phyloP scores from a whole-genome alignment of 106 monocot species.

The Alisma plantagoaquatica region DNA sequence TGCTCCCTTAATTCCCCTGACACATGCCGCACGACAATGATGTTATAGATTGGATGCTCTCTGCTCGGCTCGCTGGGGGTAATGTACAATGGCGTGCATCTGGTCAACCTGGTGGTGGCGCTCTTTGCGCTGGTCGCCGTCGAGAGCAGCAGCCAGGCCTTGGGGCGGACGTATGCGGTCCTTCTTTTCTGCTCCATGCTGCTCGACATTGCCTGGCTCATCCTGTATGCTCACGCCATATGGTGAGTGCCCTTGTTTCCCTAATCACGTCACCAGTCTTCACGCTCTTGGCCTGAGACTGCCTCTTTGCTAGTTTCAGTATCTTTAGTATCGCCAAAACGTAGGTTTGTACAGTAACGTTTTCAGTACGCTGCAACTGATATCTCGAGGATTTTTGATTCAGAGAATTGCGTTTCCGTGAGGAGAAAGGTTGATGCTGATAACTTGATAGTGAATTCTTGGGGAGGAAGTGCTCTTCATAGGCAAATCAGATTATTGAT shows the following conservation, averaged over 20 bases:
- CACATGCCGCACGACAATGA: neutral
- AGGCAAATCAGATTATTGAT: too few species aligned
- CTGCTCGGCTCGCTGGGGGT: slow-evolving; percentile 80
- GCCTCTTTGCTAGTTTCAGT: neutral
- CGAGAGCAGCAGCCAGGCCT: slow-evolving; percentile 76
- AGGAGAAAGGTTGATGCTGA: neutral
- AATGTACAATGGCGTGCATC: slow-evolving; percentile 61
- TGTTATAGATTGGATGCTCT: slow-evolving; percentile 67
- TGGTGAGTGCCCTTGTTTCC: slow-evolving; percentile 36
- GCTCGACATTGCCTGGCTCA: slow-evolving; percentile 77
- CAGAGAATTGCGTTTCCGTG: neutral
- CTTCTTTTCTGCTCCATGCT: slow-evolving; percentile 62
- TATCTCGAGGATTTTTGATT: neutral
- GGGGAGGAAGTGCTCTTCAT: too few species aligned
- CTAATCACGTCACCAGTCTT: too few species aligned
- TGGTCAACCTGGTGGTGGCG: slow-evolving; percentile 66
- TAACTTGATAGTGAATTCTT: too few species aligned
- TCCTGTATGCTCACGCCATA: slow-evolving; percentile 56
- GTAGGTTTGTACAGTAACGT: too few species aligned
- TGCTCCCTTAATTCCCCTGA: neutral
- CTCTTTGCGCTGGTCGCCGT: slow-evolving; percentile 85
- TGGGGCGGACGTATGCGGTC: slow-evolving; percentile 73
- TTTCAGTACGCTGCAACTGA: too few species aligned
- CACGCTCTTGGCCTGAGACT: neutral
- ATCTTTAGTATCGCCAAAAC: neutral